Percentiles rank a stretch among this genome's conserved stretches.
Conservation (phyloP, 192 early-diverging fungal genomes). For the Bifiguratus adelaidae region DNA sequence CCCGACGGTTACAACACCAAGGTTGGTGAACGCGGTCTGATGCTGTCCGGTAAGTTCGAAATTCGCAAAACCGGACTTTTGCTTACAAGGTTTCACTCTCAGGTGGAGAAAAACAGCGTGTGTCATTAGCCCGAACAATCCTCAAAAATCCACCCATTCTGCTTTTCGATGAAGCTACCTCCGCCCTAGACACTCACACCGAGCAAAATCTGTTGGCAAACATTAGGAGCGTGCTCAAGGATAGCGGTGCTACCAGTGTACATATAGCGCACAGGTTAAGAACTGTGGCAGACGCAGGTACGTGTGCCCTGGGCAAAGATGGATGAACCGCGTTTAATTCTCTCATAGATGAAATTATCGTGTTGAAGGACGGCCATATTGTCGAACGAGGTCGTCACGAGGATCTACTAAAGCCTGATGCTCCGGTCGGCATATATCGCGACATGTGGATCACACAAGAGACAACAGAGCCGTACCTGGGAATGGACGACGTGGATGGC, state of each 20-base stretch:
- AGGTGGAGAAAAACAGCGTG: conserved; percentile 62
- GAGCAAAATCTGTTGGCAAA: conserved; percentile 81
- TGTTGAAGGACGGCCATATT: conserved; percentile 76
- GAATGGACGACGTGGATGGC: too few species aligned
- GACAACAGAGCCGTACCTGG: background rate
- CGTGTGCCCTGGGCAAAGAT: background rate
- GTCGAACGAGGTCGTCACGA: conserved; percentile 82
- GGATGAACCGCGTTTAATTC: background rate
- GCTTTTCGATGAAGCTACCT: conserved; percentile 90
- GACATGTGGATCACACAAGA: conserved; percentile 85
- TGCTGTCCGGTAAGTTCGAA: conserved; percentile 35
- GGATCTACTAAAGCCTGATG: conserved; percentile 45
- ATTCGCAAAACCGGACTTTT: background rate
- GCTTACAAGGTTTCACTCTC: background rate
- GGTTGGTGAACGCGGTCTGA: conserved; percentile 62
- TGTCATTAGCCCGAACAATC: conserved; percentile 82
- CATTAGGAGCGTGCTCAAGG: conserved; percentile 72
- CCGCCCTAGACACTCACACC: conserved; percentile 75
- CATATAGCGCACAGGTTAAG: conserved; percentile 92
- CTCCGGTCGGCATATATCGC: conserved; percentile 58
- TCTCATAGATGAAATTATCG: conserved; percentile 76
- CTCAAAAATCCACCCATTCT: conserved; percentile 85
- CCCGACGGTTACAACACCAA: conserved; percentile 52
- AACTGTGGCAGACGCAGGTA: conserved; percentile 79
- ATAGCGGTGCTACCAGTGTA: conserved; percentile 68